Base-by-base conservation (phyloP, 2,329 filamentous ascomycete species). In the Aaosphaeria pasadenensis region DNA sequence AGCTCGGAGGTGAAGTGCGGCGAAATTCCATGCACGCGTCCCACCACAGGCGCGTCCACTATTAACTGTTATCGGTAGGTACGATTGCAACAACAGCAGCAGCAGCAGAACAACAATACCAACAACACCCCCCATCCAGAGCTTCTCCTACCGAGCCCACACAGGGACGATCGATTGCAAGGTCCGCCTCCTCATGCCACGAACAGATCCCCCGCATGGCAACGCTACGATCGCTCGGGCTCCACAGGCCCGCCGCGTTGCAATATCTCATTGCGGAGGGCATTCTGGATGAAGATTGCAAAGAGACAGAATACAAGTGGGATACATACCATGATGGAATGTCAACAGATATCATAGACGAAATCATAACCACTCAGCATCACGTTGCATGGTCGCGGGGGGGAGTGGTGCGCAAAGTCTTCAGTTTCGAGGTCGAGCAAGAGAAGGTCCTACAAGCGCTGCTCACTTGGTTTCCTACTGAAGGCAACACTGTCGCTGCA, bases 321-420 rank as follows among this genome's bases (percentile, higher is more conserved):
- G 81, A 88, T 32, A 85, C 86, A 33, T 77, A 77, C 49, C 72
- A 72, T 50, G 72, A 77, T 41, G 71, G 75, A 50, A 52, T 50
- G n/a, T 60, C 58, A n/a, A 29, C 30, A 11, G 39, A 74, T 63
- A 35, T 73, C 68, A 85, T 91, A 58, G 91, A 96, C 61, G 91
- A 96, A 71, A 73, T 96, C 11, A 74, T 96, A 28, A 84, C 84
- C 44, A 94, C 91, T 7, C 77, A 83, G 29, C 78, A 81, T 50
- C 86, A 86, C 59, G 91, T 95, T 9, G 81, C 96, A 48, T 99
- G 92, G 92, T 95, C 89, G 36, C 84, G 90, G 49, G 91, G 89
- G 42, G 87, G 87, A 48, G 78, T 92, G 49, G 86, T 97, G 52
- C 87, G 89, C 60, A 90, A 92, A 69, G 83, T 87, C 44, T 96